A percentile compares a stretch with the other conserved stretches of the same genome.
Conservation (phyloP, 192 early-diverging fungal species). For the Coemansia sp. region DNA sequence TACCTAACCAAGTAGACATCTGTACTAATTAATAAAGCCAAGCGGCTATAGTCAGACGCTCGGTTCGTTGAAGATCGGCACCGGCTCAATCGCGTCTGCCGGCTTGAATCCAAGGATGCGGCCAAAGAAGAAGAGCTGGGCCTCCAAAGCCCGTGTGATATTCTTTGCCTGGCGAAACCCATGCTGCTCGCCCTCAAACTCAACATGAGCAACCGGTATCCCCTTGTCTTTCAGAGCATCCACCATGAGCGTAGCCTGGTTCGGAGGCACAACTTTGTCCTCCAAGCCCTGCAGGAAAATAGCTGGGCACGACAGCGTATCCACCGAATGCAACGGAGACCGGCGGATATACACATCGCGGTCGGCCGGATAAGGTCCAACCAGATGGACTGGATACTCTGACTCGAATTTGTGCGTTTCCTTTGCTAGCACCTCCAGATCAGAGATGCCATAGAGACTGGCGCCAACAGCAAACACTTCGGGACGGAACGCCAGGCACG, state of each 20-base stretch:
- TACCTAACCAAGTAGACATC: too few relatives aligned
- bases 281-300: slow-evolving; percentile 70
- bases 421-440: slow-evolving; percentile 58
- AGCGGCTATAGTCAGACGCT: too few relatives aligned
- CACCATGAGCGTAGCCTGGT: slow-evolving; percentile 70
- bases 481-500: slow-evolving; percentile 59
- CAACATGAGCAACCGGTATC: slow-evolving; percentile 53
- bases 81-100: slow-evolving; percentile 46
- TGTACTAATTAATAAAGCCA: too few relatives aligned
- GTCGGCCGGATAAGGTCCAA: slow-evolving; percentile 57
- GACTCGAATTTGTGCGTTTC: slow-evolving; percentile 78
- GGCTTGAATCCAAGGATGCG: slow-evolving; percentile 56
- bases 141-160: slow-evolving; percentile 56
- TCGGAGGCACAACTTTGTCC: slow-evolving; percentile 72
- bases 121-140: slow-evolving; percentile 66
- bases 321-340: slow-evolving; percentile 58
- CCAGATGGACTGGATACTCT: slow-evolving; percentile 54
- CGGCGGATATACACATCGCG: slow-evolving; percentile 54
- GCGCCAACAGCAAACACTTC: slow-evolving; percentile 69
- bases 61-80: slow-evolving; percentile 17
- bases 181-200: slow-evolving; percentile 64
- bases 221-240: slow-evolving; percentile 58
- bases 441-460: slow-evolving; percentile 66
- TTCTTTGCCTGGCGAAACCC: slow-evolving; percentile 65
- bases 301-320: slow-evolving; percentile 56